Base-by-base conservation (phyloP, 192 early-diverging fungal species). In the Backusella tarrabulga region DNA sequence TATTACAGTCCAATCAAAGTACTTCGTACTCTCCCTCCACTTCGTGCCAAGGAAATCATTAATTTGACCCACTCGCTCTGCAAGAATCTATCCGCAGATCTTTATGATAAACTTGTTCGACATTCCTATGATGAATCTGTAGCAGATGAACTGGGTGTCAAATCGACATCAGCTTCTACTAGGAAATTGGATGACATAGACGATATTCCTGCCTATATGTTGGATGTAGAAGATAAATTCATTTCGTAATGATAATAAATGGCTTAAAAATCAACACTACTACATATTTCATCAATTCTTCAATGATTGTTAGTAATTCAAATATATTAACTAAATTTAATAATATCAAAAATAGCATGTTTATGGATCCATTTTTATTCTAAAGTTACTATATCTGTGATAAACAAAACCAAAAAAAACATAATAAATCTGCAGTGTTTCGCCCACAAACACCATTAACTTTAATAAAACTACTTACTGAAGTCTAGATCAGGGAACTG, bases 71-170 rank as follows among this genome's bases (percentile, higher is more conserved):
- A 93, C 68, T 78, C 75, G 36, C 79, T 93, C 23, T 79, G 91
- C 63, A 85, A 87, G 71, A 75, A 81, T 68, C 82, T 94, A 50
- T 92, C 93, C 4, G 88, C 92, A 67, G 87, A 90, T 68, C 79
- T 95, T 54, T 96, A 96, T 75, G 90, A 93, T 76, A 85, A 89
- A 77, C 77, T 94, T 17, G 93, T 92, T 29, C 75, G 93, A 32
- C 94, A 96, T 86, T 87, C 93, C 1, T 94, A 89, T 80, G 93
- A 94, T 83, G 83, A 89, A 0, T 77, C 83, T 7, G 83, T 91
- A 12, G 75, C 82, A 46, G 83, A 84, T 52, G 77, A 85, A 77
- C 72, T 87, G 40, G 70, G 76, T 8, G 72, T 78, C 7, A 40
- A 76, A 44, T 32, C 54, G 23, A 71, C 66, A 36, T 56, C 76